A percentile compares a stretch with the other conserved stretches of the same genome.
Evolutionary conservation across 2,329 filamentous ascomycete genomes (phyloP).

Genomic region (Massarina eburnea): DNA sequence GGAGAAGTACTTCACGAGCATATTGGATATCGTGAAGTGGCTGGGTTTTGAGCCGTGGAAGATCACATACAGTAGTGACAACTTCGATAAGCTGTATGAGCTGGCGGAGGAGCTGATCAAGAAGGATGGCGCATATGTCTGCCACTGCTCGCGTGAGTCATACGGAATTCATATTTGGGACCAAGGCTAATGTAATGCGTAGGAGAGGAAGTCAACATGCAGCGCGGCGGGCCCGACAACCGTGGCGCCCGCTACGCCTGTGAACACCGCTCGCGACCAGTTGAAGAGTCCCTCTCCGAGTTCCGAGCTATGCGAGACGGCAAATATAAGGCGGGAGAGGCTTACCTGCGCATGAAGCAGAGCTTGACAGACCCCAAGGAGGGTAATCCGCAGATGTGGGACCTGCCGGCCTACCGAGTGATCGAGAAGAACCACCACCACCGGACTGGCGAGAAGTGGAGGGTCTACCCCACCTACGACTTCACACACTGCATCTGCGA

Average conservation of each 20-base stretch:
- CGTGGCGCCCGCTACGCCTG: conserved; percentile 75
- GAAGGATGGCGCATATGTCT: conserved; percentile 74
- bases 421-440: conserved; percentile 73
- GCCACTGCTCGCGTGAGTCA: conserved; percentile 69
- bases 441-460: conserved; percentile 80
- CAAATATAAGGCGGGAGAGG: conserved; percentile 82
- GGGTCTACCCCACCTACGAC: conserved; percentile 94
- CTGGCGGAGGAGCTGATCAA: conserved; percentile 82
- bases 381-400: conserved; percentile 95
- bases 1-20: conserved; percentile 85
- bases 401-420: conserved; percentile 87
- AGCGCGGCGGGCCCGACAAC: conserved; percentile 76
- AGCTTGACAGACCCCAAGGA: conserved; percentile 63
- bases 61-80: conserved; percentile 87
- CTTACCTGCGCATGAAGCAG: conserved; percentile 92
- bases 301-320: conserved; percentile 91
- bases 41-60: conserved; percentile 77
- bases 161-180: background rate
- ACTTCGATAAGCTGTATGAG: conserved; percentile 86
- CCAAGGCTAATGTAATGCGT: conserved; percentile 24
- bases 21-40: conserved; percentile 85
- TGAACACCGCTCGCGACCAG: conserved; percentile 71
- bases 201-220: conserved; percentile 80
- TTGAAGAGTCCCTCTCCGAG: conserved; percentile 76
- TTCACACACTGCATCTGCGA: conserved; percentile 90